Percentiles rank a stretch among this genome's conserved stretches.
Conservation (phyloP, 495 filamentous ascomycete species). For the Aspergillus heteromorphus region DNA sequence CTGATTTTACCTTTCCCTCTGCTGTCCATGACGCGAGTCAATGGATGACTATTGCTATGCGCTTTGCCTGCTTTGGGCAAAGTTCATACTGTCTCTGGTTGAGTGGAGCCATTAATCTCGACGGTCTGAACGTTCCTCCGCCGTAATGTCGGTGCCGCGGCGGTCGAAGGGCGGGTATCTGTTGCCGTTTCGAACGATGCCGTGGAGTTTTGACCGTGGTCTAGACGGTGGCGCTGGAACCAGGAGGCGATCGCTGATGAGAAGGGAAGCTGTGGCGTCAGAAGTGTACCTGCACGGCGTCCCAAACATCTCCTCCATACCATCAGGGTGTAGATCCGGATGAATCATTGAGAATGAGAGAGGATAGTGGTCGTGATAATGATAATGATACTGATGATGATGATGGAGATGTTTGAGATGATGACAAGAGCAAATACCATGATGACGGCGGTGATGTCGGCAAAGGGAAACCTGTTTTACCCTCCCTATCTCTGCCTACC, state of each 20-base stretch:
- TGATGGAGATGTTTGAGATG: not conserved
- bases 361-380: not conserved
- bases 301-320: not conserved
- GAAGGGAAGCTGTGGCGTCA: constrained; percentile 3
- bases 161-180: not conserved
- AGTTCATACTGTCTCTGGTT: not conserved
- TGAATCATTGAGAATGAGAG: not conserved
- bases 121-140: not conserved
- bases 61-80: not conserved
- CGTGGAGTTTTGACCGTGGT: not conserved
- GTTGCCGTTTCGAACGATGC: not conserved
- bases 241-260: constrained; percentile 5
- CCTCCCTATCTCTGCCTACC: not conserved
- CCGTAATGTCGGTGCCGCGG: not conserved
- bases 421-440: not conserved
- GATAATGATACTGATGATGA: not conserved
- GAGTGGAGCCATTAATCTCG: constrained; percentile 4
- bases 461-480: not conserved
- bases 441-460: not conserved
- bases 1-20: not conserved
- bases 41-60: not conserved
- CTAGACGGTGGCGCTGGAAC: constrained; percentile 11
- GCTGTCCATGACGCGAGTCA: not conserved
- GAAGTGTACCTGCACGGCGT: not conserved
- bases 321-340: not conserved